Conservation (phyloP, 1,284 basidiomycete species). For the Puccinia sorghi region DNA sequence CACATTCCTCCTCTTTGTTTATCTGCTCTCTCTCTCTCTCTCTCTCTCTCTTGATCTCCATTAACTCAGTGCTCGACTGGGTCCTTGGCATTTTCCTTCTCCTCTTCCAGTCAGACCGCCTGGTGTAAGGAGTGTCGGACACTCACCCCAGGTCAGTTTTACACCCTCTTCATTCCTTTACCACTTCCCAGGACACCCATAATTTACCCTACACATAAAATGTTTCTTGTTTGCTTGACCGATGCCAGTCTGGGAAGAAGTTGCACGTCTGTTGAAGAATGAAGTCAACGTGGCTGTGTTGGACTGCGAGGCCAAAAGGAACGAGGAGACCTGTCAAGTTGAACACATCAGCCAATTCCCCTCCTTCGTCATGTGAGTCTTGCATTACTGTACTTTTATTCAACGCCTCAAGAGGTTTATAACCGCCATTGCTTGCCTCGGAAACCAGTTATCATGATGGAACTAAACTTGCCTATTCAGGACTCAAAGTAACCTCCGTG, state of each 20-base stretch:
- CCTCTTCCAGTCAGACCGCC: constrained; percentile 12
- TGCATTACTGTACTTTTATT: background rate
- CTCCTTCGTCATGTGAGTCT: constrained; percentile 31
- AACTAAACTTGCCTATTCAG: constrained; percentile 23
- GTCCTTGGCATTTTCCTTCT: background rate
- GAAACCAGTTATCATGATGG: constrained; percentile 27
- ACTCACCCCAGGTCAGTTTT: constrained; percentile 18
- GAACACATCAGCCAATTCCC: constrained; percentile 24
- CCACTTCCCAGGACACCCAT: background rate
- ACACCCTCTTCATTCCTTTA: background rate
- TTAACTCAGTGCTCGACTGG: background rate
- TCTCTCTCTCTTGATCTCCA: background rate
- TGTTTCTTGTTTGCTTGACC: background rate
- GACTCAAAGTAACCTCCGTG: constrained; percentile 9
- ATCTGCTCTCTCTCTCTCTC: too few species aligned
- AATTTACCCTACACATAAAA: background rate
- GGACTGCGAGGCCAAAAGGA: constrained; percentile 13
- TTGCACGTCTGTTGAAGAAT: constrained; percentile 2
- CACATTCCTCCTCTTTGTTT: background rate
- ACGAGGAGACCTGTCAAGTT: constrained; percentile 9
- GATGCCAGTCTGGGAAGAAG: constrained; percentile 29
- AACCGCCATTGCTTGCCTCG: background rate
- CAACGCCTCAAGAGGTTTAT: background rate
- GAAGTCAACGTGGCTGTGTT: constrained; percentile 34
- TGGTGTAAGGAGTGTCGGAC: constrained; percentile 46